Percentiles rank a stretch among this genome's conserved stretches.
Conservation (phyloP, 768 basidiomycete genomes). For the Boletus bicolor region DNA sequence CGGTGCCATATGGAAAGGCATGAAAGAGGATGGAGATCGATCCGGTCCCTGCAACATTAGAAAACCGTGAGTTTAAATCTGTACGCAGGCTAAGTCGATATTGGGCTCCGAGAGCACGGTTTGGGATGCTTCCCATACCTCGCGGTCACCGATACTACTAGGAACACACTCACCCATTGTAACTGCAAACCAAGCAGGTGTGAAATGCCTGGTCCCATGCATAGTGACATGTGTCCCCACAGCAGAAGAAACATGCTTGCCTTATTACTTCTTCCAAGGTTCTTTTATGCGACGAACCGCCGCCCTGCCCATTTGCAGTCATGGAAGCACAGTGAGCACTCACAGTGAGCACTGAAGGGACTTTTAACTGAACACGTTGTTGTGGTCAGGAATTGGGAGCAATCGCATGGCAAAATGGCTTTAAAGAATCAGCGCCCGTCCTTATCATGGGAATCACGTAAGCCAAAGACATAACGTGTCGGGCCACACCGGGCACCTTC, state of each 20-base stretch:
- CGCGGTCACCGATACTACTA: not conserved
- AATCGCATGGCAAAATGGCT: not conserved
- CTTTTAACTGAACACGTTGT: not conserved
- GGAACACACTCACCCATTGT: conserved; percentile 44
- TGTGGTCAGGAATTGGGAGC: not conserved
- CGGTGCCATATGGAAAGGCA: conserved; percentile 52
- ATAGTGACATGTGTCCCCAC: not conserved
- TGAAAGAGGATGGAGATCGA: conserved; percentile 54
- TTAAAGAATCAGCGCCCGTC: too few species aligned
- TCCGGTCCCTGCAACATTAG: conserved; percentile 40
- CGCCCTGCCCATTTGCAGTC: not conserved
- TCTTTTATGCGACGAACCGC: conserved; percentile 19
- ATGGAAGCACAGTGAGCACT: not conserved
- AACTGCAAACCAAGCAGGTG: conserved; percentile 54
- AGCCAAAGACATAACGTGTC: too few species aligned
- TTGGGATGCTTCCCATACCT: not conserved
- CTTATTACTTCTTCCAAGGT: conserved; percentile 35
- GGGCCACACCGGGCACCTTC: too few species aligned
- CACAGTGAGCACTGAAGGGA: not conserved
- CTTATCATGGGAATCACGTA: too few species aligned
- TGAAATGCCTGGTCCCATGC: conserved; percentile 40
- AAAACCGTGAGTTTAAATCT: not conserved
- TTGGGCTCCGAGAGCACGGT: not conserved
- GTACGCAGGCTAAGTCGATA: not conserved
- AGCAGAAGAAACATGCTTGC: conserved; percentile 15